Percentiles rank a stretch among this genome's conserved stretches.
Evolutionary conservation across 768 basidiomycete genomes (phyloP).

Genomic region (Suillus hirtellus): DNA sequence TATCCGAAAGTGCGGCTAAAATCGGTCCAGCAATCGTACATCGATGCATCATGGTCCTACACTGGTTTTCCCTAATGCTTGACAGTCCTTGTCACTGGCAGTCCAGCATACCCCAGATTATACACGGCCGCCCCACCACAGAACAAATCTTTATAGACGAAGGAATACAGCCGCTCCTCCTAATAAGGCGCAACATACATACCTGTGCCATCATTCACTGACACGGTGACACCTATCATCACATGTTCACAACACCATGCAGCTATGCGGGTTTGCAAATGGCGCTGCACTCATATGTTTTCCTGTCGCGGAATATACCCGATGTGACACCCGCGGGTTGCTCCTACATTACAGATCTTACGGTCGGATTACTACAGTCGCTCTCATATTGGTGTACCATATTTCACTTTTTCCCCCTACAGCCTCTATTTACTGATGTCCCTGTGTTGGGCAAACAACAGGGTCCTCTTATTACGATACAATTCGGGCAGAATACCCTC

Average conservation of each 20-base stretch:
- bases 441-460: too few species aligned
- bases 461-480: too few species aligned
- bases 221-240: background rate
- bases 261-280: background rate
- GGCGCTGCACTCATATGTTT: background rate
- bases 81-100: too few species aligned
- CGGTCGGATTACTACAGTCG: background rate
- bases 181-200: background rate
- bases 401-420: too few species aligned
- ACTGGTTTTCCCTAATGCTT: background rate
- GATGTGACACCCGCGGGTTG: background rate
- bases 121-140: background rate
- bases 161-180: too few species aligned
- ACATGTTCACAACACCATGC: background rate
- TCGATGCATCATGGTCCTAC: background rate
- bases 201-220: background rate
- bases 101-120: background rate
- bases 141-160: too few species aligned
- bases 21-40: background rate
- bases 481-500: too few species aligned
- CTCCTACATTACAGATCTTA: background rate
- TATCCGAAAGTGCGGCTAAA: background rate
- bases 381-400: too few species aligned
- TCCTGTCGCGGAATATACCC: background rate
- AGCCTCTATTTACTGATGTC: too few species aligned